Base-by-base conservation (phyloP, 140 eudicot species). In the Cichorium intybus region DNA sequence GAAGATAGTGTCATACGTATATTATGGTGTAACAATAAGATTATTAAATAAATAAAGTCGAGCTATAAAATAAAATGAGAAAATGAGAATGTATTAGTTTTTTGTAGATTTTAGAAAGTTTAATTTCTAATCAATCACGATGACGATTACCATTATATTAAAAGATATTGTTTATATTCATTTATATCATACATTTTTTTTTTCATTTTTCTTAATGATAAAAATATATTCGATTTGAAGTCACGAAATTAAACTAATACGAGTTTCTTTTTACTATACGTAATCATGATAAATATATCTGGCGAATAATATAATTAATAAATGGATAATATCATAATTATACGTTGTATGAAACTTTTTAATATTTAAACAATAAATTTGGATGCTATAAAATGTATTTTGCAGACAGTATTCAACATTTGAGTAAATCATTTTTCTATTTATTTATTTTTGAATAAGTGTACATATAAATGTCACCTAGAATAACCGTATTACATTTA, bases 401-500 rank as follows among this genome's bases (percentile, higher is more conserved):
- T 43, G 7, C 49, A 43, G 4, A 43, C 15, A 15, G 18, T 5
- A 43, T 43, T 43, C 8, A 4, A 39, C 18, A 43, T 43, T 3
- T n/a, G 7, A 14, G 7, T 15, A n/a, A n/a, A 7, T 2, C 1
- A 14, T 43, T 1, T 43, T 43, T 7, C 49, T 15, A 14, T 63
- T 16, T 20, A 37, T 33, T 34, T 60, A 35, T 5, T 27, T 43
- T 43, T 29, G 22, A 28, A 27, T 56, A 18, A 29, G 14, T 62
- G 24, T 62, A 41, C 68, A 26, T 62, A n/a, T 62, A 62, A 14
- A 62, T 23, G 17, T 27, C 45, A 64, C 69, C 58, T 26, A 64
- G 47, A 46, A 14, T 64, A 64, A 64, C 56, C 46, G 29, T 27
- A 55, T 47, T 27, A 63, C 69, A 64, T 64, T 64, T 49, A 64